Percentiles rank a stretch among this genome's conserved stretches.
Conservation (phyloP, 2,329 filamentous ascomycete species). For the Pestalotiopsis sp. region DNA sequence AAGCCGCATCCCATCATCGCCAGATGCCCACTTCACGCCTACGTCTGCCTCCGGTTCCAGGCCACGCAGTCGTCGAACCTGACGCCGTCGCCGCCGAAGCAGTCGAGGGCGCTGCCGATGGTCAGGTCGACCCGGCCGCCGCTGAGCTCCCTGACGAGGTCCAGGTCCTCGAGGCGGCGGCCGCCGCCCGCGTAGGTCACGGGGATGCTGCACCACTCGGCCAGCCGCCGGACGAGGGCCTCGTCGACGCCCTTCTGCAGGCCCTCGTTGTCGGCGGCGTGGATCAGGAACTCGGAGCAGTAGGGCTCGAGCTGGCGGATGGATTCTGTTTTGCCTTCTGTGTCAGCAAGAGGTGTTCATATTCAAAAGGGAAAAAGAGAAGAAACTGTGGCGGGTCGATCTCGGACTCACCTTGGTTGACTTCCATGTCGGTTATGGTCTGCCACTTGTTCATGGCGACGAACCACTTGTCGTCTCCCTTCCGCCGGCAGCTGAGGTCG, state of each 20-base stretch:
- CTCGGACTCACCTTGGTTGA: constrained; percentile 69
- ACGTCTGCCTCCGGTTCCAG: constrained; percentile 70
- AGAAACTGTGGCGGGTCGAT: neutral
- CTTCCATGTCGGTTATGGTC: constrained; percentile 94
- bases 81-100: constrained; percentile 88
- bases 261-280: constrained; percentile 95
- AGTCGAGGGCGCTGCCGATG: constrained; percentile 93
- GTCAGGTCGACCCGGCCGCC: constrained; percentile 85
- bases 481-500: constrained; percentile 86
- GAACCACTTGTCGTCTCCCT: constrained; percentile 75
- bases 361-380: neutral
- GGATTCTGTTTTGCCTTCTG: constrained; percentile 59
- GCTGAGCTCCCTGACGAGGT: constrained; percentile 79
- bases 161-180: constrained; percentile 77
- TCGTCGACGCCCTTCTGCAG: constrained; percentile 91
- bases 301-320: constrained; percentile 83
- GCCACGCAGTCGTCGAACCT: constrained; percentile 85
- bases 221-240: constrained; percentile 73
- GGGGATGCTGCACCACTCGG: constrained; percentile 86
- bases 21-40: neutral
- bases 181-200: constrained; percentile 98
- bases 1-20: neutral
- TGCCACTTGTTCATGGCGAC: constrained; percentile 99
- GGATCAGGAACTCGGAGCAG: constrained; percentile 95
- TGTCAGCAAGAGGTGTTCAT: neutral